Evolutionary conservation across 1,284 basidiomycete genomes (phyloP).

Genomic region (Bothia castanella): DNA sequence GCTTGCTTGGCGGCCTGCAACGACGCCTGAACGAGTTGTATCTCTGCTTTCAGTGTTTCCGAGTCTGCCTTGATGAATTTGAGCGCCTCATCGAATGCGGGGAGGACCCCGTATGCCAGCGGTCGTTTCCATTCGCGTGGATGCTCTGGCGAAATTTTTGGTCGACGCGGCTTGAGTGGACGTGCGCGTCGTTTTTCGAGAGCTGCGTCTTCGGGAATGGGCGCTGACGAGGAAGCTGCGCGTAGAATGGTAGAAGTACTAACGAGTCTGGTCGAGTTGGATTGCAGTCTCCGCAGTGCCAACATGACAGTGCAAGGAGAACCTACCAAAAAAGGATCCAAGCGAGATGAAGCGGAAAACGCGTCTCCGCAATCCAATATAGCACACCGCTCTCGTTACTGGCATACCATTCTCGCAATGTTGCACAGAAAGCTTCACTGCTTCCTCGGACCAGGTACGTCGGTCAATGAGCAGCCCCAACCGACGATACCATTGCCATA

Average conservation of each 20-base stretch:
- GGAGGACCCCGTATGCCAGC: slow-evolving; percentile 61
- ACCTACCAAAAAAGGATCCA: too few relatives aligned
- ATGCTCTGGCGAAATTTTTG: slow-evolving; percentile 46
- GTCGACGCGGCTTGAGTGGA: slow-evolving; percentile 36
- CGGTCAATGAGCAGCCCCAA: too few relatives aligned
- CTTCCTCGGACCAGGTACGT: too few relatives aligned
- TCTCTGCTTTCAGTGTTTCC: slow-evolving; percentile 43
- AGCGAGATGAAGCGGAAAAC: too few relatives aligned
- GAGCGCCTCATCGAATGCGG: slow-evolving; percentile 82
- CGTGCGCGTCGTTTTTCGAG: slow-evolving; percentile 7
- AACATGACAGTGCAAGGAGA: slow-evolving; percentile 16
- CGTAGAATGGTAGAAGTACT: slow-evolving; percentile 7
- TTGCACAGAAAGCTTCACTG: too few relatives aligned
- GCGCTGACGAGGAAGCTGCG: slow-evolving; percentile 1
- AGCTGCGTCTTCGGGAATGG: background rate
- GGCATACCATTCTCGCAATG: too few relatives aligned
- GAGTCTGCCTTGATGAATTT: slow-evolving; percentile 57
- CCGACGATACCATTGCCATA: too few relatives aligned
- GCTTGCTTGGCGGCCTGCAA: slow-evolving; percentile 31
- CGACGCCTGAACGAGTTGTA: slow-evolving; percentile 38
- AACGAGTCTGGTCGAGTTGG: slow-evolving; percentile 1
- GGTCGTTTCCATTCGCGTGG: slow-evolving; percentile 68
- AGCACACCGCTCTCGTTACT: too few relatives aligned
- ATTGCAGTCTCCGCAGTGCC: slow-evolving; percentile 11
- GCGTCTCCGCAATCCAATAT: too few relatives aligned